Conservation (phyloP, 495 filamentous ascomycete species). For the Talaromyces ruber region DNA sequence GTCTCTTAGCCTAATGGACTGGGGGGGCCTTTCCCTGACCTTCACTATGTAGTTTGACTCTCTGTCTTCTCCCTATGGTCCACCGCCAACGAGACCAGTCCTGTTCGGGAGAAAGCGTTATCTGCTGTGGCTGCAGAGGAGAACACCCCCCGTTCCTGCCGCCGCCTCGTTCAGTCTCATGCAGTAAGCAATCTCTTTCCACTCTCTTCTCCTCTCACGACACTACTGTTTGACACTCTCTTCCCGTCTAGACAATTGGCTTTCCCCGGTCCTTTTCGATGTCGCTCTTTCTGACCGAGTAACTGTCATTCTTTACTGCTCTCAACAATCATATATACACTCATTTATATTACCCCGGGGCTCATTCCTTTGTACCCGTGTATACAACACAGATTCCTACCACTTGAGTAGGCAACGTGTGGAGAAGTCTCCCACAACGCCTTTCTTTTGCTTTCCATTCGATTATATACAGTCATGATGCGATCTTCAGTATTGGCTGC, state of each 20-base stretch:
- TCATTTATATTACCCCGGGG: not conserved
- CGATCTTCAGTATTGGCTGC: not conserved
- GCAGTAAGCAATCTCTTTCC: not conserved
- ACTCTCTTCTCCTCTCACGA: not conserved
- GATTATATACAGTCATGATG: not conserved
- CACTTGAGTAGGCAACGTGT: not conserved
- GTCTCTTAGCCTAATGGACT: not conserved
- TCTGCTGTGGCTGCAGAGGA: not conserved
- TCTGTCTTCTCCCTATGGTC: not conserved
- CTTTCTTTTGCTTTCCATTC: not conserved
- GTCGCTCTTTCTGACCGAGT: conserved; percentile 3
- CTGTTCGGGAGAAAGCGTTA: not conserved
- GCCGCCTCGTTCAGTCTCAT: not conserved
- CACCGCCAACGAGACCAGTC: not conserved
- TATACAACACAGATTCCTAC: not conserved
- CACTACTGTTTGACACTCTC: not conserved
- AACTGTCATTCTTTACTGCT: not conserved
- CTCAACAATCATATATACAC: not conserved
- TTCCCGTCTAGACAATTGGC: not conserved
- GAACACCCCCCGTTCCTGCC: not conserved
- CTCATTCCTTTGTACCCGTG: not conserved
- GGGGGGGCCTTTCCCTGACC: not conserved
- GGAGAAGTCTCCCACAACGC: not conserved
- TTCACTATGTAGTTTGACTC: not conserved
- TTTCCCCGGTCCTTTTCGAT: not conserved